Evolutionary conservation across 1,139 yeast species (phyloP).

Genomic region (Pichia sp.): DNA sequence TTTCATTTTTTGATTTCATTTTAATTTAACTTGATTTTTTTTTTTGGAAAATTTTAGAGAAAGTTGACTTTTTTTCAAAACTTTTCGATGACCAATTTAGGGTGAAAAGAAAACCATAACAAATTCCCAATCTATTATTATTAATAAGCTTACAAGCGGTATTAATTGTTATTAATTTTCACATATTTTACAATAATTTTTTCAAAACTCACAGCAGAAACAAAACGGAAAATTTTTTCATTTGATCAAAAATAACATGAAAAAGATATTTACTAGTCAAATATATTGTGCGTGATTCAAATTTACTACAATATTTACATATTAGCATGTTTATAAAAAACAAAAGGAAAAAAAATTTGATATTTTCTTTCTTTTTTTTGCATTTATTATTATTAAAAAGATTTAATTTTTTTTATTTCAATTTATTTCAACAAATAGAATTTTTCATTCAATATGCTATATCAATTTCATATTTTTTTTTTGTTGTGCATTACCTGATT

Average conservation of each 20-base stretch:
- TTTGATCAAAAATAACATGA: no score
- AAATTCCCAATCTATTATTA: no score
- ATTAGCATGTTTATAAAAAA: no score
- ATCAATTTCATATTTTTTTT: background rate
- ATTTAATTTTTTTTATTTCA: background rate
- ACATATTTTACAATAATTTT: background rate
- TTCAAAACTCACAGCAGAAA: conserved; percentile 6
- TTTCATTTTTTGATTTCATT: background rate
- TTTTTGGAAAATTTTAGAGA: background rate
- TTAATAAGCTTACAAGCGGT: no score
- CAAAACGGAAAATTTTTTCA: background rate
- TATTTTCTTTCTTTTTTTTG: background rate
- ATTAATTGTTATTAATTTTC: background rate
- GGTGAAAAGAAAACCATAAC: no score
- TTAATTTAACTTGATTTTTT: background rate
- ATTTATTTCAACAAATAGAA: background rate
- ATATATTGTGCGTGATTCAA: no score
- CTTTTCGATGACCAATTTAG: conserved; percentile 7
- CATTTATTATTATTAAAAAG: background rate
- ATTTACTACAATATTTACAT: no score
- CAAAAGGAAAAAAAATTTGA: background rate
- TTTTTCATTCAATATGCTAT: background rate
- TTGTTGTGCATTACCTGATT: background rate
- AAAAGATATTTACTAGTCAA: no score
- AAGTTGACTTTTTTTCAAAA: conserved; percentile 2